Evolutionary conservation across 345 rosid genomes (phyloP), one percentile per base, ranked within the genome.

Genomic region (Eucalyptus tenuipes): DNA sequence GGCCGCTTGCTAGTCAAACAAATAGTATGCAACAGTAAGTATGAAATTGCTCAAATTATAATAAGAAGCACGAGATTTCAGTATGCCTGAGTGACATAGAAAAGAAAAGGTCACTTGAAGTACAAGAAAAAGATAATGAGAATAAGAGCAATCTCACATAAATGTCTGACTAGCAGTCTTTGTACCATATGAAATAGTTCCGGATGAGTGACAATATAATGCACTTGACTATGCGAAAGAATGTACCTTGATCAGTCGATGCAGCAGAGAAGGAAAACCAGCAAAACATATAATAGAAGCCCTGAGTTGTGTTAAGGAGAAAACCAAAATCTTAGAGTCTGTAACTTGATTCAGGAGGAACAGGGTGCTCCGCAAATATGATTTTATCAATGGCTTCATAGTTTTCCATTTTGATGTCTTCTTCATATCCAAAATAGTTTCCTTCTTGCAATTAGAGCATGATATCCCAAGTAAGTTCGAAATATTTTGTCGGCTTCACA

Each of bases 361-460:
- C 90, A 96, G 53, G 85, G 98, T 98, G 90, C 96, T 98, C 89
- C 95, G 93, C 86, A 97, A 87, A 89, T 92, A 98, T 86, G 97
- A 97, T 90, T 94, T 97, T 87, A 97, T 85, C 89, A 94, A 91
- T 17, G 99, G 99, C 91, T 93, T 95, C 86, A 92, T 49, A 88
- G 89, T 91, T 93, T 95, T 93, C 98, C 98, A 94, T 88, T 95
- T 95, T 85, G 95, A 85, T 87, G 91, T 92, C 91, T 93, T 95
- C 92, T 93, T 96, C 91, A 96, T 87, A 90, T 94, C 95, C 93
- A 93, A 88, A 89, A 96, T 89, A 93, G 91, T 89, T 90, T 93
- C 97, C 91, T 92, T 96, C 88, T 89, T 94, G 91, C 89, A 88
- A 90, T 87, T 93, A 49, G 96, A 89, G 88, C 88, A 61, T 88